phyloP scores from a whole-genome alignment of 352 stramenopile species.

The Phytophthora foliorum region DNA sequence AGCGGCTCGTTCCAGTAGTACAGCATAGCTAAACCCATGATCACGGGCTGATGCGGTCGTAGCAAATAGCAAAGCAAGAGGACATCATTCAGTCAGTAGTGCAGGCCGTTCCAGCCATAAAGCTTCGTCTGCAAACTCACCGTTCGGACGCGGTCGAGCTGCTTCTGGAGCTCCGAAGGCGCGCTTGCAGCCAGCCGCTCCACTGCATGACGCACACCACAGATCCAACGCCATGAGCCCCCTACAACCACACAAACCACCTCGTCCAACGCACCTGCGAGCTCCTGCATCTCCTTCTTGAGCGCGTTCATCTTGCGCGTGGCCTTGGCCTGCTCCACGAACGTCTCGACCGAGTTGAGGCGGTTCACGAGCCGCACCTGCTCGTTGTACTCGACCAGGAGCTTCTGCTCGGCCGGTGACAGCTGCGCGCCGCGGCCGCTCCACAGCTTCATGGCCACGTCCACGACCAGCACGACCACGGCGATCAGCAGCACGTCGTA shows the following conservation, averaged over 20 bases:
- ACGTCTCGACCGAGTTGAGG: slow-evolving; percentile 91
- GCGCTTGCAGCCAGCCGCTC: slow-evolving; percentile 72
- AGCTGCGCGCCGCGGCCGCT: slow-evolving; percentile 59
- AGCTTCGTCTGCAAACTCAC: slow-evolving; percentile 42
- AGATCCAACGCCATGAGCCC: slow-evolving; percentile 2
- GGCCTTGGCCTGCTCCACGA: slow-evolving; percentile 89
- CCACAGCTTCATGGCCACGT: slow-evolving; percentile 67
- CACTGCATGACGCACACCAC: slow-evolving; percentile 42
- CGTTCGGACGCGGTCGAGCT: slow-evolving; percentile 75
- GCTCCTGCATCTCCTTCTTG: slow-evolving; percentile 89
- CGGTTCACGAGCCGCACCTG: slow-evolving; percentile 83
- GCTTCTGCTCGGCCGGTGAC: slow-evolving; percentile 60
- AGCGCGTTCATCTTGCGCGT: slow-evolving; percentile 87
- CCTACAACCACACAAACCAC: neutral
- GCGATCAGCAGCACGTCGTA: slow-evolving; percentile 82
- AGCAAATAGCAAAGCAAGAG: slow-evolving; percentile 1
- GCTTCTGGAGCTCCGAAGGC: slow-evolving; percentile 80
- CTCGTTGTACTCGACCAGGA: slow-evolving; percentile 78
- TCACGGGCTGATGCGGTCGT: slow-evolving; percentile 50
- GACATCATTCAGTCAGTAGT: too few relatives aligned
- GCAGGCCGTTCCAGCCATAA: neutral
- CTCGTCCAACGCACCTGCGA: slow-evolving; percentile 54
- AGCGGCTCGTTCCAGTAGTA: slow-evolving; percentile 88
- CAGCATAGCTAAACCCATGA: slow-evolving; percentile 62
- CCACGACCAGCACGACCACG: slow-evolving; percentile 58